A percentile compares a stretch with the other conserved stretches of the same genome.
These are phyloP conservation scores for Fraxinus nigra DNA, from an alignment of 305 asterid species.

Conservation along the genomic window DNA sequence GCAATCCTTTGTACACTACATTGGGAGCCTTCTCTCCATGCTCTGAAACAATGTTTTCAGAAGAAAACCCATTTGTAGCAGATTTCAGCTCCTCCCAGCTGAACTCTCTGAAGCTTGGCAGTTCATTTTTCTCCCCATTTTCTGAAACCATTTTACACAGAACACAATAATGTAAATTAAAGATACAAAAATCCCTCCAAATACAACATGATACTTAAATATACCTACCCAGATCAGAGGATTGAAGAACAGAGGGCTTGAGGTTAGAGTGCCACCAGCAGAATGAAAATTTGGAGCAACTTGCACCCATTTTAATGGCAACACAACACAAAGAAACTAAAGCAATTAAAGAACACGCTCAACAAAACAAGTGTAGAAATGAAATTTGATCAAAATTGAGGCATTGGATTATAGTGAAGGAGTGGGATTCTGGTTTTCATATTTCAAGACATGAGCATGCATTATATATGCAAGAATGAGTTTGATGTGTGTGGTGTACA, in stretches of 20 bases:
- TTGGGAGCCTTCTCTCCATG: constrained; percentile 70
- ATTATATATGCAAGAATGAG: constrained; percentile 27
- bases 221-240: constrained; percentile 53
- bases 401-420: constrained; percentile 12
- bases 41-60: constrained; percentile 62
- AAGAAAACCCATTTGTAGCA: constrained; percentile 53
- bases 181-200: background rate
- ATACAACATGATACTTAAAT: background rate
- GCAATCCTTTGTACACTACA: constrained; percentile 60
- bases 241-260: constrained; percentile 50
- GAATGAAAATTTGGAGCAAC: constrained; percentile 59
- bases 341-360: background rate
- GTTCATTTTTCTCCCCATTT: constrained; percentile 51
- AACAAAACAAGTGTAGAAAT: background rate
- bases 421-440: constrained; percentile 21
- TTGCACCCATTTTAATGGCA: constrained; percentile 50
- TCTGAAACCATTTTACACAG: constrained; percentile 29
- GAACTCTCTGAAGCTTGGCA: constrained; percentile 41
- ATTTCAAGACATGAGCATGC: constrained; percentile 31
- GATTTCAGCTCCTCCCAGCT: constrained; percentile 42
- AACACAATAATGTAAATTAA: constrained; percentile 1
- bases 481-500: constrained; percentile 24
- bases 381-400: background rate
- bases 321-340: background rate
- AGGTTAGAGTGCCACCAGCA: constrained; percentile 67